These are phyloP conservation scores for Fraxinus paxiana DNA, from an alignment of 305 asterid genomes.

Conservation along the genomic window DNA sequence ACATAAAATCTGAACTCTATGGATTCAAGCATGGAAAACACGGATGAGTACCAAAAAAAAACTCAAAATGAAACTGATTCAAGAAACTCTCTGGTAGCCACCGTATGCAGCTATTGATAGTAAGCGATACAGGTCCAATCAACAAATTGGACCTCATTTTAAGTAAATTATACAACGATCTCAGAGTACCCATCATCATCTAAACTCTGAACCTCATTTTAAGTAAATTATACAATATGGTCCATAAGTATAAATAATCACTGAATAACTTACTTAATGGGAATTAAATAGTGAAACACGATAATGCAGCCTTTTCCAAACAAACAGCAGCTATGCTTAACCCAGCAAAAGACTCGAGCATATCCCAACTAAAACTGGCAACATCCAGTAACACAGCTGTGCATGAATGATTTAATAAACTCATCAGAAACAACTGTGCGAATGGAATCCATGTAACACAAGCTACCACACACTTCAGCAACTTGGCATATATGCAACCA, in stretches of 20 bases:
- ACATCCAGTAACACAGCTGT: background rate
- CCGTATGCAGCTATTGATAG: background rate
- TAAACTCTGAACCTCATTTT: background rate
- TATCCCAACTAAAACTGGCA: slow-evolving; percentile 20
- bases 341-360: slow-evolving; percentile 19
- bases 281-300: slow-evolving; percentile 1
- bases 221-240: background rate
- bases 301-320: slow-evolving; percentile 18
- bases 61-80: slow-evolving; percentile 11
- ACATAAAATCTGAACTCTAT: slow-evolving; percentile 20
- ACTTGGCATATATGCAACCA: slow-evolving; percentile 5
- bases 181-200: slow-evolving; percentile 5
- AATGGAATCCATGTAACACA: slow-evolving; percentile 3
- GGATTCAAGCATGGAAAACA: slow-evolving; percentile 1
- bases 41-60: slow-evolving; percentile 1
- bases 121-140: background rate
- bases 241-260: background rate
- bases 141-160: background rate
- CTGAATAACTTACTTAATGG: slow-evolving; percentile 5
- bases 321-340: slow-evolving; percentile 20
- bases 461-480: slow-evolving; percentile 10
- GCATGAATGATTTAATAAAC: slow-evolving; percentile 22
- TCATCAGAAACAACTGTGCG: slow-evolving; percentile 21
- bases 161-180: slow-evolving; percentile 8
- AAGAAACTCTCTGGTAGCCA: background rate